phyloP scores from a whole-genome alignment of 305 asterid species.

The Solanum hybrid region DNA sequence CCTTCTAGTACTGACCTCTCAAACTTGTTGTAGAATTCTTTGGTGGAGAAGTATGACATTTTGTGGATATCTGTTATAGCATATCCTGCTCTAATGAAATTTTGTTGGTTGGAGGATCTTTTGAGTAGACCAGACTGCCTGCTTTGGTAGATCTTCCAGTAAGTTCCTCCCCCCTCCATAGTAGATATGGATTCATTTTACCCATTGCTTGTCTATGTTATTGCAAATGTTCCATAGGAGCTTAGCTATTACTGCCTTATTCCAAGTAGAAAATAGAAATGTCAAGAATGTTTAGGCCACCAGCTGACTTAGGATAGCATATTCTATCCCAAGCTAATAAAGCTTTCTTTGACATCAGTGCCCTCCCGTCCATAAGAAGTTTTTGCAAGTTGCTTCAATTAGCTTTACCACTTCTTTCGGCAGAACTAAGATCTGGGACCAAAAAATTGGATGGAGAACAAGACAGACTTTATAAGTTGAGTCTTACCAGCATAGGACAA shows the following conservation, averaged over 20 bases:
- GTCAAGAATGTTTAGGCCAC: neutral
- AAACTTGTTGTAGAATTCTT: neutral
- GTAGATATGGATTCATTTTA: neutral
- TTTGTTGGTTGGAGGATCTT: neutral
- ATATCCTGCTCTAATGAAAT: neutral
- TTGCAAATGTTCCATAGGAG: neutral
- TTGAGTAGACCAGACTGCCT: neutral
- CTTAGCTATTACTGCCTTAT: neutral
- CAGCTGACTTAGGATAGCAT: neutral
- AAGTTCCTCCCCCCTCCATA: neutral
- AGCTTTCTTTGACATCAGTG: neutral
- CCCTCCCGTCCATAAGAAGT: neutral
- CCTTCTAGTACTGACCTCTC: neutral
- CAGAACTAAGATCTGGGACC: neutral
- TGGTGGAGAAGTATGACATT: neutral
- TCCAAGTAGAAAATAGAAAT: neutral
- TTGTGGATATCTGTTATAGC: neutral
- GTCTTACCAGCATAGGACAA: neutral
- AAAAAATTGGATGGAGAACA: neutral
- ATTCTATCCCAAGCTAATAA: neutral
- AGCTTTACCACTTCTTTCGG: neutral
- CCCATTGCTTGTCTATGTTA: neutral
- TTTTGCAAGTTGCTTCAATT: neutral
- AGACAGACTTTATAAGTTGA: neutral
- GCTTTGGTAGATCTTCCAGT: neutral